phyloP scores from a whole-genome alignment of 116 monocot genomes.

The Iris pallida region DNA sequence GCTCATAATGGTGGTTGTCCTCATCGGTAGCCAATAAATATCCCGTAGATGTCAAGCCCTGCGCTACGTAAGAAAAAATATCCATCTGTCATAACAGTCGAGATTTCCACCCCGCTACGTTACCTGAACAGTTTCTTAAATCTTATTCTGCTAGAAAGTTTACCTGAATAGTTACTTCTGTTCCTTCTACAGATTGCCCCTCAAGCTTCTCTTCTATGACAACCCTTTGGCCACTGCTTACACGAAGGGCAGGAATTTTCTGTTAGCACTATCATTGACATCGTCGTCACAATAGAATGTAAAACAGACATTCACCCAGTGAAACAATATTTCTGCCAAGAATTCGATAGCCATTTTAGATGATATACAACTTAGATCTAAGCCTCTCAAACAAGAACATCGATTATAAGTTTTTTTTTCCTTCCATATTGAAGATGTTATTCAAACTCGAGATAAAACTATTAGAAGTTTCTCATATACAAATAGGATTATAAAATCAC shows the following conservation, averaged over 20 bases:
- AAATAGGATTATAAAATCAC: no score
- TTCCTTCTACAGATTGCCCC: constrained; percentile 16
- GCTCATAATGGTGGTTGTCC: constrained; percentile 58
- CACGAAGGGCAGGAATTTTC: neutral
- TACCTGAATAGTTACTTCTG: constrained; percentile 66
- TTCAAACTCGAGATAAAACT: no score
- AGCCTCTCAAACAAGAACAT: no score
- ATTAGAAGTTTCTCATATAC: no score
- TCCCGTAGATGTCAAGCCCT: constrained; percentile 83
- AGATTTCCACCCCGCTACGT: no score
- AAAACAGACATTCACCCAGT: neutral
- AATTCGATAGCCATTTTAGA: no score
- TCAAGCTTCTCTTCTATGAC: constrained; percentile 62
- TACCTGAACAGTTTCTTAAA: no score
- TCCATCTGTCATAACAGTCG: no score
- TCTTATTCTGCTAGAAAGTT: neutral
- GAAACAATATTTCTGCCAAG: no score
- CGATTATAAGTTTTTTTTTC: no score
- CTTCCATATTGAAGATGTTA: no score
- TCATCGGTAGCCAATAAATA: constrained; percentile 78
- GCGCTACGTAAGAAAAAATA: constrained; percentile 13
- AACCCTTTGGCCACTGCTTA: constrained; percentile 78
- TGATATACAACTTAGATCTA: no score
- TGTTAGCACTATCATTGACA: neutral
- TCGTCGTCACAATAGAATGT: neutral